These are phyloP conservation scores for Yamadazyma blattariae DNA, from an alignment of 1,139 yeast species.

Conservation along the genomic window DNA sequence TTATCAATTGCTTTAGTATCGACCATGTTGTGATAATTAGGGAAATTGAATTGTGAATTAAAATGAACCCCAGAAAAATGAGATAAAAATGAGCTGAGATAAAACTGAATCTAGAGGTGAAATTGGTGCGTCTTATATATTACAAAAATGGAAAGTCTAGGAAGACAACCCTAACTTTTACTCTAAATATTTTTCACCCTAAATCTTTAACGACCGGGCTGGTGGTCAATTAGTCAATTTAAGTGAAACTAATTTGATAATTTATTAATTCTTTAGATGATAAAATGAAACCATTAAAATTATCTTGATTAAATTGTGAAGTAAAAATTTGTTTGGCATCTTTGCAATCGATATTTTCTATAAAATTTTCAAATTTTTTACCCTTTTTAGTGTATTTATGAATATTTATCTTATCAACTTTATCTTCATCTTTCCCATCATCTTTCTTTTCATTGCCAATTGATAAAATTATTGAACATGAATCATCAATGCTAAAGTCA, in stretches of 20 bases:
- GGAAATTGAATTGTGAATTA: too few species aligned
- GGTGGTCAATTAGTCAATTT: too few species aligned
- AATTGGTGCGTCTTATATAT: too few species aligned
- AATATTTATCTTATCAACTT: constrained; percentile 18
- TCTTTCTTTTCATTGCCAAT: too few species aligned
- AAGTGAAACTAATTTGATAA: neutral
- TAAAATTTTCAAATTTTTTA: constrained; percentile 23
- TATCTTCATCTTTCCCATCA: constrained; percentile 21
- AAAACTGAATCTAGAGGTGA: too few species aligned
- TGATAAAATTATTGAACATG: constrained; percentile 28
- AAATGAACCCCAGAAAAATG: neutral
- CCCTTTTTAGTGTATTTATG: constrained; percentile 45
- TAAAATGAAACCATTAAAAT: neutral
- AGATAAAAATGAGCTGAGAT: neutral
- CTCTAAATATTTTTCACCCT: too few species aligned
- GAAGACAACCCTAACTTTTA: too few species aligned
- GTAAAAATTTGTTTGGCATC: neutral
- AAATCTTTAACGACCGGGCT: too few species aligned
- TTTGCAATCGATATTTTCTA: neutral
- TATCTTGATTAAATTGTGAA: neutral
- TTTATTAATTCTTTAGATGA: neutral
- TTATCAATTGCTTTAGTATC: constrained; percentile 18
- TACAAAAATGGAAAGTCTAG: too few species aligned
- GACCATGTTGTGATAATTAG: too few species aligned
- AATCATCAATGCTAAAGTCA: constrained; percentile 43